phyloP scores from a whole-genome alignment of 768 basidiomycete species.

The Pleurotus tuber-regium region DNA sequence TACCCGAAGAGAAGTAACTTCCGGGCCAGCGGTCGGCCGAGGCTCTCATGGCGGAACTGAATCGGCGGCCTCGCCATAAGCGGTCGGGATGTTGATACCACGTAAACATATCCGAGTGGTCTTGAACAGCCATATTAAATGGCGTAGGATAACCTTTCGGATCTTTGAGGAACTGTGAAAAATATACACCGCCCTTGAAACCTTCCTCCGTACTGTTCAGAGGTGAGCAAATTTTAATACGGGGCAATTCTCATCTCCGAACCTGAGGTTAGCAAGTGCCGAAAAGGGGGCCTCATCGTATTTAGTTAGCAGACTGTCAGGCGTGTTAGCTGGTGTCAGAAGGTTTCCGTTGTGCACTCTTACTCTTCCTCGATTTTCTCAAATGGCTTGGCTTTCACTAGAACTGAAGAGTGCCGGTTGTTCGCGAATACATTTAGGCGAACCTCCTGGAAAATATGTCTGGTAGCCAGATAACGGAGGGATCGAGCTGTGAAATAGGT shows the following conservation, averaged over 20 bases:
- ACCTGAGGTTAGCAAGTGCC: constrained; percentile 72
- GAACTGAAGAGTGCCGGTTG: constrained; percentile 31
- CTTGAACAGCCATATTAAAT: constrained; percentile 12
- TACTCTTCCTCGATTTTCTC: constrained; percentile 26
- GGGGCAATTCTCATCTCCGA: constrained; percentile 19
- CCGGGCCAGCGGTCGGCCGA: not conserved
- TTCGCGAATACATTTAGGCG: constrained; percentile 35
- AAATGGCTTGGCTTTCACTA: constrained; percentile 31
- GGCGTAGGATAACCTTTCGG: not conserved
- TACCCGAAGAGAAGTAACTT: not conserved
- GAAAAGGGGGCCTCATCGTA: constrained; percentile 60
- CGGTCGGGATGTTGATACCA: constrained; percentile 22
- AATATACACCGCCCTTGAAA: constrained; percentile 29
- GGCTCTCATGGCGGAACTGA: constrained; percentile 29
- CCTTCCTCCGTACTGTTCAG: constrained; percentile 65
- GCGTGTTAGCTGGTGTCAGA: not conserved
- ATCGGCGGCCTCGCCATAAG: constrained; percentile 19
- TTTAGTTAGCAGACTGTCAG: constrained; percentile 57
- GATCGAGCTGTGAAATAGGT: constrained; percentile 26
- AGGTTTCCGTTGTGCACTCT: not conserved
- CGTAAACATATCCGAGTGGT: constrained; percentile 22
- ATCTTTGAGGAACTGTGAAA: constrained; percentile 17
- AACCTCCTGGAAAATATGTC: constrained; percentile 37
- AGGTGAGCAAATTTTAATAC: not conserved
- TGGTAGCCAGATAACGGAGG: constrained; percentile 35